A percentile compares a stretch with the other conserved stretches of the same genome.
These are phyloP conservation scores for Proliferodiscus dingleyae DNA, from an alignment of 2,329 filamentous ascomycete genomes.

Conservation along the genomic window DNA sequence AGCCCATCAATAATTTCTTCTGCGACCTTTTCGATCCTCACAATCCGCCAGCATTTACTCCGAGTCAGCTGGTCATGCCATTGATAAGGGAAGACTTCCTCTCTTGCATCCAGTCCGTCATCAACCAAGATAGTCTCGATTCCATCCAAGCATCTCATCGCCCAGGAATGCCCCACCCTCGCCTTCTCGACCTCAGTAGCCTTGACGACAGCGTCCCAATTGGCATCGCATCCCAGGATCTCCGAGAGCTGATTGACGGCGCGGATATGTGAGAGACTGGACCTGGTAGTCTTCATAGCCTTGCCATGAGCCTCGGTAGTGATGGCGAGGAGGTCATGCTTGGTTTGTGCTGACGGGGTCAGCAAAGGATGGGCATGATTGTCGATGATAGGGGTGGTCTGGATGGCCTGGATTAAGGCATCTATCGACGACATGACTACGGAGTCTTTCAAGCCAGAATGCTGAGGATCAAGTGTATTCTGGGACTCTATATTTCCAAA, in stretches of 20 bases:
- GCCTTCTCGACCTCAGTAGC: constrained; percentile 24
- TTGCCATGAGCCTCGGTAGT: constrained; percentile 68
- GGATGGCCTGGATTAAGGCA: constrained; percentile 36
- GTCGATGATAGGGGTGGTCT: constrained; percentile 62
- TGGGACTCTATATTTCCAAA: no score
- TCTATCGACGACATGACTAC: constrained; percentile 16
- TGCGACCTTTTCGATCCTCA: constrained; percentile 71
- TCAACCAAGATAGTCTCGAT: constrained; percentile 75
- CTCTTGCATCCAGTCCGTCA: constrained; percentile 59
- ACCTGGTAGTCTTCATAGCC: constrained; percentile 57
- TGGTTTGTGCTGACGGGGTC: constrained; percentile 42
- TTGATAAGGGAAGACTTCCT: constrained; percentile 51
- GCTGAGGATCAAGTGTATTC: no score
- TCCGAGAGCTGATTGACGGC: constrained; percentile 63
- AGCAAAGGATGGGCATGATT: constrained; percentile 69
- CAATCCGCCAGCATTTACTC: constrained; percentile 64
- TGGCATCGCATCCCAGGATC: constrained; percentile 59
- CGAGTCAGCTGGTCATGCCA: constrained; percentile 64
- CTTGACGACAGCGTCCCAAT: constrained; percentile 49
- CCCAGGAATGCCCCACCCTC: constrained; percentile 46
- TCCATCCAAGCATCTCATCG: constrained; percentile 61
- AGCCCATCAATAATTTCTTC: constrained; percentile 52
- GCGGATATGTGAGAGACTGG: constrained; percentile 64
- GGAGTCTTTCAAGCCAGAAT: background rate
- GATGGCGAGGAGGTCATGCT: constrained; percentile 52